Evolutionary conservation across 2,329 filamentous ascomycete species (phyloP), one percentile per base, ranked within the genome.

Genomic region (Fusarium subtropicale): DNA sequence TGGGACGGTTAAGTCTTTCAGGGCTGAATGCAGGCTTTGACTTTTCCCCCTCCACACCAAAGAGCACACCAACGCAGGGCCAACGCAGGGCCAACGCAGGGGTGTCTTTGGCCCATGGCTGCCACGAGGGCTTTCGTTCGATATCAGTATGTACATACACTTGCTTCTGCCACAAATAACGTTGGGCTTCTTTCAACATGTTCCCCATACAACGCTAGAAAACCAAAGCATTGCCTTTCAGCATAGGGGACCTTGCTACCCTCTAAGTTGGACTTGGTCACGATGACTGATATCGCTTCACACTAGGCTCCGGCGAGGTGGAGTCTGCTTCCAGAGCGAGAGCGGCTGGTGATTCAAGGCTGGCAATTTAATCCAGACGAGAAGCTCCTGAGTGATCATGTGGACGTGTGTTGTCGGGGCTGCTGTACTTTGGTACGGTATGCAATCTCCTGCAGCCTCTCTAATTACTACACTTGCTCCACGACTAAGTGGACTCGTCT

Each of bases 81-180:
- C 52, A 55, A 44, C 47, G 41, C 47, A 68, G 51, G 57, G 28
- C 56, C 57, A 56, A 33, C 66, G 52, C 72, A 74, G 66, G 72
- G 72, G 60, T 74, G 66, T 71, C 71, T 67, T 48, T 69, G 71
- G 60, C 72, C 72, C 48, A 63, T 70, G 69, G 71, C 72, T 75
- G 72, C 72, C 72, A 74, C 72, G 69, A 71, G 72, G 69, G 54
- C n/a, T 54, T 46, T 56, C 20, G 38, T 50, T 74, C 50, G 51
- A 71, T 66, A 56, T 59, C 60, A 58, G 50, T 51, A 59, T 58
- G 64, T 59, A 67, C 60, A 55, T 61, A 20, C 39, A 18, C 33
- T 72, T 74, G 66, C 72, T 73, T 73, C 62, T 74, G 59, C 60
- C 46, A 46, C 64, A 68, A 68, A 72, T 64, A 65, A 66, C 68